phyloP scores from a whole-genome alignment of 2,329 filamentous ascomycete species.

The Aspergillus tanneri region DNA sequence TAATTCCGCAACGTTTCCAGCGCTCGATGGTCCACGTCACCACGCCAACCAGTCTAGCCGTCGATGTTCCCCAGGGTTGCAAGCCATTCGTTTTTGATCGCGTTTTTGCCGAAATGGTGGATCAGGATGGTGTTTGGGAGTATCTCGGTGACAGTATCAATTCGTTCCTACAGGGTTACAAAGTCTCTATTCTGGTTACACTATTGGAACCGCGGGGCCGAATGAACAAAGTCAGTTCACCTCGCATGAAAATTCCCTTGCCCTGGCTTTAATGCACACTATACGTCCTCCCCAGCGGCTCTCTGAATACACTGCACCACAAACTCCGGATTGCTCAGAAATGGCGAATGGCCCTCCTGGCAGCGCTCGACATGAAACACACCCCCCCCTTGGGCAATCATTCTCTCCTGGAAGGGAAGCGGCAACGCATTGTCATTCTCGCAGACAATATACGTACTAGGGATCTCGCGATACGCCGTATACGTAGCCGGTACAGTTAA shows the following conservation, averaged over 20 bases:
- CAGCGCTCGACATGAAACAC: slow-evolving; percentile 29
- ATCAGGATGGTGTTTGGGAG: slow-evolving; percentile 89
- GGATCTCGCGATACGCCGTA: slow-evolving; percentile 29
- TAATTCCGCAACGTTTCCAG: slow-evolving; percentile 94
- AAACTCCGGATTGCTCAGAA: slow-evolving; percentile 28
- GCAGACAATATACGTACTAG: slow-evolving; percentile 32
- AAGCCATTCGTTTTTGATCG: slow-evolving; percentile 97
- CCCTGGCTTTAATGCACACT: too few relatives aligned
- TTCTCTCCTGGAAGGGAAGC: slow-evolving; percentile 23
- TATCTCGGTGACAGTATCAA: slow-evolving; percentile 87
- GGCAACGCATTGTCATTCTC: slow-evolving; percentile 28
- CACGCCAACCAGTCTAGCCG: slow-evolving; percentile 77
- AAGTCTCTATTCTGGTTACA: slow-evolving; percentile 97
- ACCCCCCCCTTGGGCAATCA: slow-evolving; percentile 28
- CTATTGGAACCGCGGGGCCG: slow-evolving; percentile 94
- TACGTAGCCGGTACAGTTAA: slow-evolving; percentile 29
- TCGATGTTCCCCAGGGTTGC: slow-evolving; percentile 87
- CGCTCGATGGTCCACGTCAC: slow-evolving; percentile 87
- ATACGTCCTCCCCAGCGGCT: slow-evolving; percentile 25
- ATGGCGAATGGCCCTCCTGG: slow-evolving; percentile 31
- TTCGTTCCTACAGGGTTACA: slow-evolving; percentile 93
- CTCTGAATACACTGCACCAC: slow-evolving; percentile 26
- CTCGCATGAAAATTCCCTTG: too few relatives aligned
- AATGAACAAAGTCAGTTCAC: slow-evolving; percentile 72
- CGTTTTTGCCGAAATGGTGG: slow-evolving; percentile 79